Base-by-base conservation (phyloP, 1,284 basidiomycete genomes). In the Coriolopsis trogii region DNA sequence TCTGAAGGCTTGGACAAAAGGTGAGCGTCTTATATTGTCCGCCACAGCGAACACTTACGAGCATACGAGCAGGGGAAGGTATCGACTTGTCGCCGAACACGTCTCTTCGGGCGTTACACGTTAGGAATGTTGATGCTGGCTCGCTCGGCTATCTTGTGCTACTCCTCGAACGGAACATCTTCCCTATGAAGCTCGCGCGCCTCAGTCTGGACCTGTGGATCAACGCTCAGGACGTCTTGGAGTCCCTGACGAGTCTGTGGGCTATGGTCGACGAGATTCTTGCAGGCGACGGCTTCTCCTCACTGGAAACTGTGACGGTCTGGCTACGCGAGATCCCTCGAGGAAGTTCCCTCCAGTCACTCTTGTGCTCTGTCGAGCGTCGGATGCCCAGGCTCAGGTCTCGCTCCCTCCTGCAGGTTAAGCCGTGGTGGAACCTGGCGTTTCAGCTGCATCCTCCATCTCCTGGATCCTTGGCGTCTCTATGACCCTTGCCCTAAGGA, bases 311-410 rank as follows among this genome's bases (percentile, higher is more conserved):
- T 33, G 18, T 59, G 21, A 55, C 48, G 16, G 34, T 55, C 46
- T 59, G 47, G 51, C 16, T 59, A 24, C 48, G 40, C 37, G 25
- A 41, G 44, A 46, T 37, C 10, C 56, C 56, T 26, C 46, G 53
- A 20, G 42, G 36, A 29, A 45, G 37, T 13, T n/a, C 39, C 20
- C 31, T 34, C 15, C 21, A 36, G 41, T 44, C 34, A 26, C 48
- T 55, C 28, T 9, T 51, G 4, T 26, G 31, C 13, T 36, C 30
- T 21, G 21, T 58, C 7, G 25, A 41, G n/a, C 26, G 36, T 29
- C 55, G 50, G 53, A 48, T 51, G 53, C 53, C 45, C 37, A n/a
- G 9, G 9, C 23, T 51, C 38, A 40, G 41, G 12, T 44, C 45
- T 44, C 47, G 51, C 6, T 26, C 37, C 16, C 16, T 53, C 28